phyloP scores from a whole-genome alignment of 2,329 filamentous ascomycete genomes.

The Sarocladiaceae sp. region DNA sequence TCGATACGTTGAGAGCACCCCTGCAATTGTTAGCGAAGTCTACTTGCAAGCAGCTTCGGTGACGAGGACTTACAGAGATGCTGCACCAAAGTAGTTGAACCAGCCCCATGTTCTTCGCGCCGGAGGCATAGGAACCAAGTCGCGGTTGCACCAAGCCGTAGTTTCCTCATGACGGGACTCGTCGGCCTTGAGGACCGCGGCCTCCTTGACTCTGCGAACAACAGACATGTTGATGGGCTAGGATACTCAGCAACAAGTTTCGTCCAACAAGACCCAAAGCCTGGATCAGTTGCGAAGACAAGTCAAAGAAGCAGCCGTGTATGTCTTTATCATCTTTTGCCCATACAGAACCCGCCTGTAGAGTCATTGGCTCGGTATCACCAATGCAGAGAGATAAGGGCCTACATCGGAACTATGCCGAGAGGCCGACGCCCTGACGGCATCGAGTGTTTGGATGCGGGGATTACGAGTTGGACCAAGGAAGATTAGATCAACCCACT shows the following conservation, averaged over 20 bases:
- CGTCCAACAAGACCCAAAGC: neutral
- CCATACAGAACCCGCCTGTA: too few relatives aligned
- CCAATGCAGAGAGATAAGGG: too few relatives aligned
- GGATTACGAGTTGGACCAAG: too few relatives aligned
- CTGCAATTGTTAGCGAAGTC: constrained; percentile 5
- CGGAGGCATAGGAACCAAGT: constrained; percentile 33
- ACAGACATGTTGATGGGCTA: constrained; percentile 4
- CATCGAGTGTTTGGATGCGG: too few relatives aligned
- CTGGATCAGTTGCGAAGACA: too few relatives aligned
- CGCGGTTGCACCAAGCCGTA: constrained; percentile 42
- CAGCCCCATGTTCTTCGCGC: constrained; percentile 41
- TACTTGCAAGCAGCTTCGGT: too few relatives aligned
- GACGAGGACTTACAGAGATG: constrained; percentile 26
- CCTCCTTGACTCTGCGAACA: constrained; percentile 22
- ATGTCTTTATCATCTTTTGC: too few relatives aligned
- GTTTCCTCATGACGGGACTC: constrained; percentile 37
- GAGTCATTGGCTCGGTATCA: too few relatives aligned
- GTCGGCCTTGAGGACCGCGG: constrained; percentile 30
- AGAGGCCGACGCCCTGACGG: too few relatives aligned
- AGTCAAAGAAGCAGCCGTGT: too few relatives aligned
- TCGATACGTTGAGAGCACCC: constrained; percentile 22
- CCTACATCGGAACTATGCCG: too few relatives aligned
- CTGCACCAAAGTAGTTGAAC: constrained; percentile 36
- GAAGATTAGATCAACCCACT: too few relatives aligned
- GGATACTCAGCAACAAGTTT: neutral